Evolutionary conservation across 805 yeast species (phyloP), one percentile per base, ranked within the genome.

Genomic region (Peterozyma xylosa): DNA sequence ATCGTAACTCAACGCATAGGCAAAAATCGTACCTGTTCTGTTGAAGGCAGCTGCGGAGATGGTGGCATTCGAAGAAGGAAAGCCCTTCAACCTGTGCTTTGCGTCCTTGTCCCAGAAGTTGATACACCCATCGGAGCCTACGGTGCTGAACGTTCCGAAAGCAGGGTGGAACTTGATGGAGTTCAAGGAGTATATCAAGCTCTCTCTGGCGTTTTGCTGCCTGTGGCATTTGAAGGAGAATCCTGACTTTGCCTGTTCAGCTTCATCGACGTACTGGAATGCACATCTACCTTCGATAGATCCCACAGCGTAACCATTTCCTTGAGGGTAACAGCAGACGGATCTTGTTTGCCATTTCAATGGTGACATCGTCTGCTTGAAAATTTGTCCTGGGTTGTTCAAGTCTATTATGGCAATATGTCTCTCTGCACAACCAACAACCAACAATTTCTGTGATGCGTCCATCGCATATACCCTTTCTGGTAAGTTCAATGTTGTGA

Each of bases 31-130:
- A 42, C 99, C 99, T 40, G 71, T 80, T 50, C 86, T 72, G 66
- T 88, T 93, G 69, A 91, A 93, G 4, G 80, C 80, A 1, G 89
- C 74, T 34, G 84, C 80, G 0, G 95, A 73, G 43, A 93, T 82
- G 0, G 95, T 71, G 33, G 78, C 74, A 42, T 74, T 75, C 13
- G 82, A 69, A 9, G 76, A 64, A 5, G 95, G 88, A 68, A 78
- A 85, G 32, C 83, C 86, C 64, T 83, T 86, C 52, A 93, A 74
- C 54, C 98, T 75, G 59, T 86, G 95, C 59, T 83, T 80, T 43
- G 93, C 84, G 55, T 88, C 96, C 62, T 87, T 88, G 62, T 93
- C 98, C 99, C 99, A 93, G 68, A 87, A 84, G 55, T 89, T 82
- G 68, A 90, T 83, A 11, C 90, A 73, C 17, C 99, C 99, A 63